Evolutionary conservation across 2,329 filamentous ascomycete genomes (phyloP).

Genomic region (Scedosporium boydii): DNA sequence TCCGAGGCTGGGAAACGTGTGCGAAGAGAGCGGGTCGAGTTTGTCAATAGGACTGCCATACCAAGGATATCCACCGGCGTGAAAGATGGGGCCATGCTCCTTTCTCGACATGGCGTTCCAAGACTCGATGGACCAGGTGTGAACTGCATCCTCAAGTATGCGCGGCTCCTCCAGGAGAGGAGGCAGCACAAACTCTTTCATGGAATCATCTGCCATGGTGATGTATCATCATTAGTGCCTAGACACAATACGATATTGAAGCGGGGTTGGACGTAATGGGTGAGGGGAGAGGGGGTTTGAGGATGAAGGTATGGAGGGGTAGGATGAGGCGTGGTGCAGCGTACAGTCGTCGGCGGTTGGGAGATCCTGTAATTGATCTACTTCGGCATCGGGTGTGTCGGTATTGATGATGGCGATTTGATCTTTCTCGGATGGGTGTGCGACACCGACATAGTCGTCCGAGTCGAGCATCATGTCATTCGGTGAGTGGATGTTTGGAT

Average conservation of each 20-base stretch:
- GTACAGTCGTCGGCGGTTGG: constrained; percentile 34
- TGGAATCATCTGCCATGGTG: constrained; percentile 57
- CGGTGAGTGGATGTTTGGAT: constrained; percentile 40
- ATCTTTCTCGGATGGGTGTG: constrained; percentile 39
- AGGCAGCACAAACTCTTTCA: constrained; percentile 71
- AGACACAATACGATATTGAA: background rate
- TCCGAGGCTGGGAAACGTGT: background rate
- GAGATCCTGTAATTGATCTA: constrained; percentile 36
- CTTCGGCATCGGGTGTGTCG: constrained; percentile 38
- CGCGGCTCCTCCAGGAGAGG: constrained; percentile 67
- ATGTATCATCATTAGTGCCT: background rate
- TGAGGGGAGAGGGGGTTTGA: background rate
- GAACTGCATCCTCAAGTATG: constrained; percentile 61
- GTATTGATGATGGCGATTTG: constrained; percentile 45
- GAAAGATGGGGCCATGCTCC: constrained; percentile 79
- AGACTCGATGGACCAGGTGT: constrained; percentile 81
- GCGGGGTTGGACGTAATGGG: background rate
- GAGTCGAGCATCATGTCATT: constrained; percentile 48
- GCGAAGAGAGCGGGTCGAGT: background rate
- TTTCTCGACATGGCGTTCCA: constrained; percentile 72
- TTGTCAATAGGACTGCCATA: constrained; percentile 30
- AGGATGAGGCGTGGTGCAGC: background rate
- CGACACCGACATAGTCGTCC: constrained; percentile 43
- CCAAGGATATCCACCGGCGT: constrained; percentile 84
- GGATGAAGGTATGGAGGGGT: background rate